A percentile compares a stretch with the other conserved stretches of the same genome.
phyloP scores from a whole-genome alignment of 31 red algal genomes.

The Porphyra umbilicalis region DNA sequence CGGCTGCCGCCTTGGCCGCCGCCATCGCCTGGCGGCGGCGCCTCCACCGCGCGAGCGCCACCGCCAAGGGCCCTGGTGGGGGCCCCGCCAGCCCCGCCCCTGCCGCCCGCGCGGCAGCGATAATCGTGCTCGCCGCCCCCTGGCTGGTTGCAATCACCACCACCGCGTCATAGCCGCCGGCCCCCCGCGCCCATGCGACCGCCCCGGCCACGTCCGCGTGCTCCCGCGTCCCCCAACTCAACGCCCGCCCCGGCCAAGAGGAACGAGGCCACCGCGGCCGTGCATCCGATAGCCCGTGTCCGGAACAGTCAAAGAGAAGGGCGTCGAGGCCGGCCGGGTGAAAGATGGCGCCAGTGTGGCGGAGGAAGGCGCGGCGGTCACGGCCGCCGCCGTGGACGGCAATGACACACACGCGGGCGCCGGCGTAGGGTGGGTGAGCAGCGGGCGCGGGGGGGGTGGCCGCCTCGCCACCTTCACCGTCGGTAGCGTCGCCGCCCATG shows the following conservation, averaged over 20 bases:
- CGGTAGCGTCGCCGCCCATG: background rate
- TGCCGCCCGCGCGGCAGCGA: background rate
- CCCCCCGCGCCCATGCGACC: background rate
- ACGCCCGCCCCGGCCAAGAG: background rate
- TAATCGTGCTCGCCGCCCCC: background rate
- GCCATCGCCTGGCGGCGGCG: background rate
- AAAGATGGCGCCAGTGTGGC: constrained; percentile 26
- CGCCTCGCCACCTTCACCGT: no score
- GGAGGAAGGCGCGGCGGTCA: constrained; percentile 82
- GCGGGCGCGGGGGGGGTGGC: background rate
- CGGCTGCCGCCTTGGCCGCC: no score
- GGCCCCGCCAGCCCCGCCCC: background rate
- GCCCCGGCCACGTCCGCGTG: background rate
- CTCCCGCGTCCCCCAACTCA: background rate
- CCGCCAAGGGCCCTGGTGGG: background rate
- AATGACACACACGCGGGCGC: constrained; percentile 20
- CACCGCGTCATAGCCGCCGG: background rate
- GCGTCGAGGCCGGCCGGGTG: background rate
- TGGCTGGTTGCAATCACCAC: background rate
- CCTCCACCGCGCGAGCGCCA: background rate
- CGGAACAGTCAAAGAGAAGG: background rate
- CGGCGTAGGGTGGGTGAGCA: background rate
- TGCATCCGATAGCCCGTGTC: background rate
- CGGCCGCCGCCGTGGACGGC: constrained; percentile 90
- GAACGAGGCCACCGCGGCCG: background rate